These are phyloP conservation scores for Pulveroboletus sp. DNA, from an alignment of 768 basidiomycete genomes.

Conservation along the genomic window DNA sequence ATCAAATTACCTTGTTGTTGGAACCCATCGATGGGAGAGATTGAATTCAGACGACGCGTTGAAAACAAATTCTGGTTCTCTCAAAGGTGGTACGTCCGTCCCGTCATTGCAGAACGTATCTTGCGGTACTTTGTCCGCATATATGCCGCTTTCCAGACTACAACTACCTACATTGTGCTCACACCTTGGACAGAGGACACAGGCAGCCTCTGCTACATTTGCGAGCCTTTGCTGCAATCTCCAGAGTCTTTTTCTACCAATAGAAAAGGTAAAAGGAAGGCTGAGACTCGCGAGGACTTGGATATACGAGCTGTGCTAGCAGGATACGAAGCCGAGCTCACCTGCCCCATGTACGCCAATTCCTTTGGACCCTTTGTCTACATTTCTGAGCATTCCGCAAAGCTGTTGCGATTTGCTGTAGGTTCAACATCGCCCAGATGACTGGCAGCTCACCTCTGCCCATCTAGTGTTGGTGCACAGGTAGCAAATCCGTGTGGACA, in stretches of 20 bases:
- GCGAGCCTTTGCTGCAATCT: conserved; percentile 3
- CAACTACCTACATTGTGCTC: conserved; percentile 3
- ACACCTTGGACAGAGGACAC: conserved; percentile 4
- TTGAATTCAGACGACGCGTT: not conserved
- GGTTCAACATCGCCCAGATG: conserved; percentile 24
- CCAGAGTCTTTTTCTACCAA: conserved; percentile 10
- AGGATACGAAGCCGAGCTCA: conserved; percentile 61
- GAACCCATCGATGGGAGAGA: not conserved
- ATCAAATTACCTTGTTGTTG: too few species aligned
- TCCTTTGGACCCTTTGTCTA: not conserved
- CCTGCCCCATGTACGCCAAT: conserved; percentile 65
- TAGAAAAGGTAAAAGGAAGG: conserved; percentile 48
- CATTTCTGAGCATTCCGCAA: conserved; percentile 20
- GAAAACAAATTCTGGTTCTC: not conserved
- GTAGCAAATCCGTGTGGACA: conserved; percentile 73
- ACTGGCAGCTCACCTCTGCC: not conserved
- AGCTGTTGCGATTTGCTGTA: conserved; percentile 76
- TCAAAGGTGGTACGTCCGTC: conserved; percentile 19
- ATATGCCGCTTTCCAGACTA: not conserved
- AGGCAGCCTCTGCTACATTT: not conserved
- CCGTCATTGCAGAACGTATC: not conserved
- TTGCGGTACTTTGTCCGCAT: not conserved
- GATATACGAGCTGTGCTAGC: conserved; percentile 35
- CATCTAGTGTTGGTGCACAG: conserved; percentile 57
- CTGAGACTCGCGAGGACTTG: conserved; percentile 20